Evolutionary conservation across 495 filamentous ascomycete species (phyloP).

Genomic region (Aspergillus carlsbadensis): DNA sequence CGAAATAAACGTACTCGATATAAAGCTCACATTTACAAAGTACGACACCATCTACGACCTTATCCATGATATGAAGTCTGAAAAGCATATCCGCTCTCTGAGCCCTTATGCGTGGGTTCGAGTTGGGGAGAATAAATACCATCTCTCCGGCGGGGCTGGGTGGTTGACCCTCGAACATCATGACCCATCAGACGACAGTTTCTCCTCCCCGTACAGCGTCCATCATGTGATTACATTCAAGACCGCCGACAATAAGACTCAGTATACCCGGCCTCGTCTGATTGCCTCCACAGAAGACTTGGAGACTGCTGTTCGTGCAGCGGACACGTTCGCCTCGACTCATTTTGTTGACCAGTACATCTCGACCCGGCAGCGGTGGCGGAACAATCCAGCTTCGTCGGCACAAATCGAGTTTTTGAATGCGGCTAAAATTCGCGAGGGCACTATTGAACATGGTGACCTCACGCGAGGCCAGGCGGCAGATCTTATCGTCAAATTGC

Average conservation of each 20-base stretch:
- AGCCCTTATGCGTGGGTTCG: slow-evolving; percentile 80
- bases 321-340: slow-evolving; percentile 72
- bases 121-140: slow-evolving; percentile 59
- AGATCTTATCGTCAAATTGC: slow-evolving; percentile 93
- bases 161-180: slow-evolving; percentile 61
- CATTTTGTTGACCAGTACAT: slow-evolving; percentile 63
- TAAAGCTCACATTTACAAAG: slow-evolving; percentile 64
- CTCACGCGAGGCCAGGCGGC: slow-evolving; percentile 79
- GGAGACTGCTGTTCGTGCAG: slow-evolving; percentile 71
- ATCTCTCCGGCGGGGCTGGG: slow-evolving; percentile 53
- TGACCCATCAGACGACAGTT: background rate
- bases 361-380: slow-evolving; percentile 60
- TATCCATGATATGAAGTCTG: slow-evolving; percentile 74
- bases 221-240: slow-evolving; percentile 36
- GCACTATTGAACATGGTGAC: slow-evolving; percentile 51
- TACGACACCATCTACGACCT: slow-evolving; percentile 89
- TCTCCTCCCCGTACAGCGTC: slow-evolving; percentile 23
- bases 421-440: slow-evolving; percentile 53
- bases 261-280: slow-evolving; percentile 61
- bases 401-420: slow-evolving; percentile 75
- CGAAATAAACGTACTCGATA: slow-evolving; percentile 12
- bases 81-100: slow-evolving; percentile 72
- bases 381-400: slow-evolving; percentile 60
- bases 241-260: slow-evolving; percentile 16
- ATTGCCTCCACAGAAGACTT: slow-evolving; percentile 62